Evolutionary conservation across 495 filamentous ascomycete genomes (phyloP).

Genomic region (Hypomontagnella submonticulosa): DNA sequence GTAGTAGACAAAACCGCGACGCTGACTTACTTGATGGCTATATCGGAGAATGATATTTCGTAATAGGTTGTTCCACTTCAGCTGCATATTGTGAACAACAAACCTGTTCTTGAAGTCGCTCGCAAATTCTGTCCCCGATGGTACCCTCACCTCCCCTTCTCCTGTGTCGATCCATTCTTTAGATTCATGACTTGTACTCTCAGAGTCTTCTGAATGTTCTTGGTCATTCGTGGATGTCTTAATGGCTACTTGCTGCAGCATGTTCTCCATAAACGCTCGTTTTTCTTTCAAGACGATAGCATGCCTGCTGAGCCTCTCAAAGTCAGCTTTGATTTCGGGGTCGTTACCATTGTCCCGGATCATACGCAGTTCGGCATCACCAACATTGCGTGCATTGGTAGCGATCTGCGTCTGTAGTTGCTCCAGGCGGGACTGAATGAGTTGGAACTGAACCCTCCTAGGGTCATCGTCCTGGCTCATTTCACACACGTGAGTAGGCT

Average conservation of each 20-base stretch:
- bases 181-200: slow-evolving; percentile 32
- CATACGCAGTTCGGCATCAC: slow-evolving; percentile 72
- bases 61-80: slow-evolving; percentile 98
- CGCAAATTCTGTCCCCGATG: slow-evolving; percentile 72
- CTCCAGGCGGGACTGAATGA: slow-evolving; percentile 82
- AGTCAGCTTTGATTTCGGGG: slow-evolving; percentile 65
- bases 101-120: slow-evolving; percentile 99
- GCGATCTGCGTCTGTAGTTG: slow-evolving; percentile 81
- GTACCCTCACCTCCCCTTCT: slow-evolving; percentile 55
- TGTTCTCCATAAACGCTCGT: slow-evolving; percentile 78
- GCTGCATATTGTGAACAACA: slow-evolving; percentile 94
- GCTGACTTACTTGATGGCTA: slow-evolving; percentile 95
- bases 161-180: slow-evolving; percentile 47
- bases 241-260: slow-evolving; percentile 70
- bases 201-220: slow-evolving; percentile 12
- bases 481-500: slow-evolving; percentile 91
- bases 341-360: slow-evolving; percentile 66
- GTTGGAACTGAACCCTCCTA: slow-evolving; percentile 83
- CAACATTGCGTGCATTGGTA: slow-evolving; percentile 72
- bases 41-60: slow-evolving; percentile 97
- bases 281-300: slow-evolving; percentile 76
- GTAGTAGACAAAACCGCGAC: slow-evolving; percentile 97
- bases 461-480: slow-evolving; percentile 96
- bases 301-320: slow-evolving; percentile 76
- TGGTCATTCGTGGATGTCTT: slow-evolving; percentile 39